phyloP scores from a whole-genome alignment of 2,329 filamentous ascomycete species.

The Aspergillus sp. region DNA sequence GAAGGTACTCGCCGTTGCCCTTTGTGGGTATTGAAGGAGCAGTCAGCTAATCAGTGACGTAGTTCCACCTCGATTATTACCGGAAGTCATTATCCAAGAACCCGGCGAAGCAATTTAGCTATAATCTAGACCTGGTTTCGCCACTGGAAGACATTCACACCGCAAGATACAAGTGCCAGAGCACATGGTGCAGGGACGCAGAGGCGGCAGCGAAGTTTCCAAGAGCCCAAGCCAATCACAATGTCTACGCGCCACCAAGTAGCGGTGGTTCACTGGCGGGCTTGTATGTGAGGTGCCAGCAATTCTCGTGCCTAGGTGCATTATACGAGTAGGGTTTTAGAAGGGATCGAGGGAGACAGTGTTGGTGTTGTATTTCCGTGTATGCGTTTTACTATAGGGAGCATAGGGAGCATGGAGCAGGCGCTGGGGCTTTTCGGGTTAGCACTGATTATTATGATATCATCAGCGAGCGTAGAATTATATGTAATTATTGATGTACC shows the following conservation, averaged over 20 bases:
- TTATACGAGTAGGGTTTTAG: too few species aligned
- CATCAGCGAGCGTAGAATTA: too few species aligned
- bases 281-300: slow-evolving; percentile 8
- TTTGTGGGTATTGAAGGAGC: background rate
- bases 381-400: too few species aligned
- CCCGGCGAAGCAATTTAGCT: background rate
- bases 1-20: background rate
- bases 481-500: too few species aligned
- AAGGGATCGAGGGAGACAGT: too few species aligned
- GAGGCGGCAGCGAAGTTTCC: background rate
- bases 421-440: too few species aligned
- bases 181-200: background rate
- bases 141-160: background rate
- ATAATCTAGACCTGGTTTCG: background rate
- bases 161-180: background rate
- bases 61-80: background rate
- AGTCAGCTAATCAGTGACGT: background rate
- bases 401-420: too few species aligned
- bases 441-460: too few species aligned
- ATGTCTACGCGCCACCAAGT: background rate
- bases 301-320: slow-evolving; percentile 1
- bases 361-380: too few species aligned
- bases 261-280: slow-evolving; percentile 1
- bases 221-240: background rate
- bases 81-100: background rate